A percentile compares a stretch with the other conserved stretches of the same genome.
phyloP scores from a whole-genome alignment of 129 eudicot genomes.

The Lactuca saligna region DNA sequence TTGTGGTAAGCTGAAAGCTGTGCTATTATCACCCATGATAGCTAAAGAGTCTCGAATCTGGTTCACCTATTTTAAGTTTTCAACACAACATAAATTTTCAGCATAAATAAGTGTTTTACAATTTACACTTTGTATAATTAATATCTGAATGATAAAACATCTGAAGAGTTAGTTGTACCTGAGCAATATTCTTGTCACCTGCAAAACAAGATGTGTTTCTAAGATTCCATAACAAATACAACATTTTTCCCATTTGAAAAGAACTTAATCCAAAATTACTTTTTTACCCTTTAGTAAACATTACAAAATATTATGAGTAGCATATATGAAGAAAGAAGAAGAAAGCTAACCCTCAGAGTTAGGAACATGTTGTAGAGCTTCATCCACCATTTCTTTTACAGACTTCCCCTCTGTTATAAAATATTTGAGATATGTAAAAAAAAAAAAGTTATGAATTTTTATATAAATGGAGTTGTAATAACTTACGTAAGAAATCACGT shows the following conservation, averaged over 20 bases:
- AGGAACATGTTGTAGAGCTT: conserved; percentile 86
- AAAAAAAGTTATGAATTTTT: not conserved
- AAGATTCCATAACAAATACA: not conserved
- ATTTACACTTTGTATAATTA: conserved; percentile 1
- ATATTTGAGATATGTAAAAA: too few species aligned
- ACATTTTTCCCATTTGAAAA: not conserved
- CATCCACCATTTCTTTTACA: conserved; percentile 92
- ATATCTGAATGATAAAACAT: not conserved
- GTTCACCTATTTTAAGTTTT: conserved; percentile 62
- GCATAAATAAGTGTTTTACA: not conserved
- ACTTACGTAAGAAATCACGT: conserved; percentile 96
- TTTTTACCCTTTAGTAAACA: not conserved
- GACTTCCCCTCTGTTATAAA: conserved; percentile 83
- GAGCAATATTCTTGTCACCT: conserved; percentile 92
- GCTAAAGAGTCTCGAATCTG: conserved; percentile 94
- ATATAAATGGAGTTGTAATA: not conserved
- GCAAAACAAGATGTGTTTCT: conserved; percentile 28
- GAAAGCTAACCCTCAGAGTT: conserved; percentile 65
- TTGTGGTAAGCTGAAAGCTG: conserved; percentile 98
- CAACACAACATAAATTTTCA: not conserved
- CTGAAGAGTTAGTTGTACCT: conserved; percentile 49
- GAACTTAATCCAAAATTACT: too few species aligned
- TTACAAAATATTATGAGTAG: not conserved
- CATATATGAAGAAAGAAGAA: not conserved
- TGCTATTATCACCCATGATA: conserved; percentile 94